Evolutionary conservation across 2,329 filamentous ascomycete species (phyloP).

Genomic region (Stagonosporopsis vannaccii): DNA sequence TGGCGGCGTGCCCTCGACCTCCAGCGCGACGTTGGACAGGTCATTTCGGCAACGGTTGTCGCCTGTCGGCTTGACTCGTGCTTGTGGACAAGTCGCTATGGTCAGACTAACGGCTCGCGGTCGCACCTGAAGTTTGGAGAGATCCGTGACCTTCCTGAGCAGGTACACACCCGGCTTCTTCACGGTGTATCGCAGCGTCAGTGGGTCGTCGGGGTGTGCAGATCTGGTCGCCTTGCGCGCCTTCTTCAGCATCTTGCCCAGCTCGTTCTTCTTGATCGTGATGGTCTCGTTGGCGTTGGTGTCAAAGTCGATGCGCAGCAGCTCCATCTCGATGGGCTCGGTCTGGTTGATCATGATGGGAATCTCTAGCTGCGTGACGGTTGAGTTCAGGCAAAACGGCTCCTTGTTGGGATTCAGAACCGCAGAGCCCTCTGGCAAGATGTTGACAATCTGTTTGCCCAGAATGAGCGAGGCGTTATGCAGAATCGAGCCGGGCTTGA

Average conservation of each 20-base stretch:
- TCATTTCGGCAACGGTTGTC: slow-evolving; percentile 83
- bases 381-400: slow-evolving; percentile 80
- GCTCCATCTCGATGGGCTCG: slow-evolving; percentile 83
- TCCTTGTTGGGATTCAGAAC: slow-evolving; percentile 81
- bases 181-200: slow-evolving; percentile 74
- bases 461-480: slow-evolving; percentile 94
- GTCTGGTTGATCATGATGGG: slow-evolving; percentile 96
- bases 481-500: slow-evolving; percentile 85
- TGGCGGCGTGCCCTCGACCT: slow-evolving; percentile 87
- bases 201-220: slow-evolving; percentile 61
- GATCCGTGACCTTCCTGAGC: slow-evolving; percentile 84
- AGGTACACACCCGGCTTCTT: slow-evolving; percentile 90
- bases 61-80: slow-evolving; percentile 70
- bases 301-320: slow-evolving; percentile 86
- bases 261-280: slow-evolving; percentile 74
- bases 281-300: slow-evolving; percentile 82
- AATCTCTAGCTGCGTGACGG: slow-evolving; percentile 68
- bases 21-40: slow-evolving; percentile 81
- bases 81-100: slow-evolving; percentile 85
- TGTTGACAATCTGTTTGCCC: slow-evolving; percentile 97
- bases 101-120: slow-evolving; percentile 77
- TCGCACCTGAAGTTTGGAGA: slow-evolving; percentile 92
- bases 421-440: slow-evolving; percentile 93
- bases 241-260: slow-evolving; percentile 77
- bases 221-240: slow-evolving; percentile 65